Base-by-base conservation (phyloP, 768 basidiomycete genomes). In the Tubosaeta sp. region DNA sequence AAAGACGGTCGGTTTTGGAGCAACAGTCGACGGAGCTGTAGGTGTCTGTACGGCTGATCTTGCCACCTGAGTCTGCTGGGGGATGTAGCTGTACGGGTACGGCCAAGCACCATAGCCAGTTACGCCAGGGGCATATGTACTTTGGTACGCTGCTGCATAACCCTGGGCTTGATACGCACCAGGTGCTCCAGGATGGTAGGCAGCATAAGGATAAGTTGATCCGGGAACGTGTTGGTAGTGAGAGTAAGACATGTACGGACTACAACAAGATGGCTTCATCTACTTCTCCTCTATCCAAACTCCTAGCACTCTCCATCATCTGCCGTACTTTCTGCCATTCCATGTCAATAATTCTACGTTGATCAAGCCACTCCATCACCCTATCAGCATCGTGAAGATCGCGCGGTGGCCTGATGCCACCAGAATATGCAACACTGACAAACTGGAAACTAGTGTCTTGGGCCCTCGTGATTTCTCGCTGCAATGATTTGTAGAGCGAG, bases 281-380 rank as follows among this genome's bases (percentile, higher is more conserved):
- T 13, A 57, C 47, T 50, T 80, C 80, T 5, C 75, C 80, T 59
- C 69, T 76, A 61, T 90, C 88, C 45, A 91, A 71, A 56, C 77
- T 76, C 35, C 75, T 74, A n/a, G 88, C 86, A 37, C 74, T 77
- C 25, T 88, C 84, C 85, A 91, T 88, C 75, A 91, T 78, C 32
- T 73, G 70, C 57, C 87, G 83, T 46, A 91, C 65, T 58, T 76
- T 84, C 51, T 78, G 75, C 87, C 87, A 91, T 60, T 87, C 83
- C 52, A 71, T 71, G 16, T 84, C 79, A 52, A 91, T 83, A 39
- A 88, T 65, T 16, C 78, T 76, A 33, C 88, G 76, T 54, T 82
- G 69, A 54, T 90, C 89, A 10, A 93, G 75, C 88, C 88, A 91
- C 22, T 88, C 86, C 71, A 85, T 85, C 34, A 91, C 74, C n/a